Evolutionary conservation across 2,329 filamentous ascomycete genomes (phyloP).

Genomic region (Metarhizium rileyi): DNA sequence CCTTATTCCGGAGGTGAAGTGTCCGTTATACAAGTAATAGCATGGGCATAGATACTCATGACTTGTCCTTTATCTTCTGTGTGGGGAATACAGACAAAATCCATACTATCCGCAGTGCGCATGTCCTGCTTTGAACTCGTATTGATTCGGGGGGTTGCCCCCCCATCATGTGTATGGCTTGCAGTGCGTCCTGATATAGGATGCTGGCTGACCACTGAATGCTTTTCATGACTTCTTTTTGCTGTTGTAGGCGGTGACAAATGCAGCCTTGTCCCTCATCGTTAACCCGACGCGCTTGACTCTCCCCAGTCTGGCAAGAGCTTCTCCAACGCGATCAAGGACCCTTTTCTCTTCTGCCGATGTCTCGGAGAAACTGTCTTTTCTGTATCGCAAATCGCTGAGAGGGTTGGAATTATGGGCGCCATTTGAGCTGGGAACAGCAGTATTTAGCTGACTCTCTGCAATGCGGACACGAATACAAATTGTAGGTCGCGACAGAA

Average conservation of each 20-base stretch:
- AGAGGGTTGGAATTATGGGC: constrained; percentile 16
- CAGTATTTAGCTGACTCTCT: constrained; percentile 53
- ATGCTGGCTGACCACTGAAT: too few species aligned
- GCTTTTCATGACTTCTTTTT: constrained; percentile 23
- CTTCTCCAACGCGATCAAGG: constrained; percentile 72
- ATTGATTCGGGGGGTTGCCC: too few species aligned
- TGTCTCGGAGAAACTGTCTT: constrained; percentile 17
- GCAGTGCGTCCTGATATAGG: too few species aligned
- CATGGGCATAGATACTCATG: too few species aligned
- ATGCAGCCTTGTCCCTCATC: constrained; percentile 71
- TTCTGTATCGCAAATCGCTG: constrained; percentile 19
- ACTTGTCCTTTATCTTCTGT: too few species aligned
- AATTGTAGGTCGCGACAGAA: constrained; percentile 77
- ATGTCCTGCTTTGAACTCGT: too few species aligned
- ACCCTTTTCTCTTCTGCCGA: constrained; percentile 54
- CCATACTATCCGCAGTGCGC: too few species aligned
- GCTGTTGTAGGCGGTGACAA: constrained; percentile 57
- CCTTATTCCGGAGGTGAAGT: too few species aligned
- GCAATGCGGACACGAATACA: constrained; percentile 87
- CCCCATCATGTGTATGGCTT: too few species aligned
- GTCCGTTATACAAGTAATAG: too few species aligned
- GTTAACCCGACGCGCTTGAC: constrained; percentile 85
- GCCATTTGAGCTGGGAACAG: constrained; percentile 27
- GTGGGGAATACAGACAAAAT: too few species aligned
- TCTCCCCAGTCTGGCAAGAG: constrained; percentile 74